These are phyloP conservation scores for Macrocystidia cucumis DNA, from an alignment of 1,284 basidiomycete species.

Conservation along the genomic window DNA sequence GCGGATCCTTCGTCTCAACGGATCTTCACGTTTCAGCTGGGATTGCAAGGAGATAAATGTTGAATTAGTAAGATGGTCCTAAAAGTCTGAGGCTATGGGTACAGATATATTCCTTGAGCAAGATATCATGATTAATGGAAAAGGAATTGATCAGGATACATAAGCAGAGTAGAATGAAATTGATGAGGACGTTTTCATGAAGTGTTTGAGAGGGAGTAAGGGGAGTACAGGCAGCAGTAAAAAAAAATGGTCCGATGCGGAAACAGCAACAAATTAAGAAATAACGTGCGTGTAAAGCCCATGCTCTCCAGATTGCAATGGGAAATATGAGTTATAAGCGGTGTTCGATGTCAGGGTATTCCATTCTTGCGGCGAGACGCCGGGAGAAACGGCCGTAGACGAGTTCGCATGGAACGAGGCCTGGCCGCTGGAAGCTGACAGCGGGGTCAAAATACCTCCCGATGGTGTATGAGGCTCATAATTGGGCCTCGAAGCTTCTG, in stretches of 20 bases:
- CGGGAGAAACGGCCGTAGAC: conserved; percentile 35
- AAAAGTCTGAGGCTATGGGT: not conserved
- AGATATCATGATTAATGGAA: conserved; percentile 4
- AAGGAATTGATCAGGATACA: conserved; percentile 3
- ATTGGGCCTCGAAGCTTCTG: conserved; percentile 26
- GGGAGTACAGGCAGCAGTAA: conserved; percentile 7
- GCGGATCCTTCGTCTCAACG: conserved; percentile 39
- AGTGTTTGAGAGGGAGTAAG: conserved; percentile 9
- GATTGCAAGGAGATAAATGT: conserved; percentile 1
- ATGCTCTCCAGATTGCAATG: conserved; percentile 38
- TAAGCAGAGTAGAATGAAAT: conserved; percentile 2
- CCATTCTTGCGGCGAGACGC: conserved; percentile 54
- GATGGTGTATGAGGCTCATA: conserved; percentile 42
- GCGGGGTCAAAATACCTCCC: conserved; percentile 60
- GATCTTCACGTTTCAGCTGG: conserved; percentile 42
- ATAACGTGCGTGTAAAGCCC: conserved; percentile 47
- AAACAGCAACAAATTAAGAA: conserved; percentile 23
- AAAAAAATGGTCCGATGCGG: not conserved
- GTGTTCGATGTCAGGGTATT: conserved; percentile 41
- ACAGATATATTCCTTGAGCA: conserved; percentile 3
- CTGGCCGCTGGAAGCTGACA: conserved; percentile 56
- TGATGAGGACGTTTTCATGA: conserved; percentile 6
- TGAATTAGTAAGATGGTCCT: conserved; percentile 1
- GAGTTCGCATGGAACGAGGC: conserved; percentile 33
- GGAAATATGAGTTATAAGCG: conserved; percentile 65